Conservation (phyloP, 306 rosid genomes). For the Nissolia schottii region DNA sequence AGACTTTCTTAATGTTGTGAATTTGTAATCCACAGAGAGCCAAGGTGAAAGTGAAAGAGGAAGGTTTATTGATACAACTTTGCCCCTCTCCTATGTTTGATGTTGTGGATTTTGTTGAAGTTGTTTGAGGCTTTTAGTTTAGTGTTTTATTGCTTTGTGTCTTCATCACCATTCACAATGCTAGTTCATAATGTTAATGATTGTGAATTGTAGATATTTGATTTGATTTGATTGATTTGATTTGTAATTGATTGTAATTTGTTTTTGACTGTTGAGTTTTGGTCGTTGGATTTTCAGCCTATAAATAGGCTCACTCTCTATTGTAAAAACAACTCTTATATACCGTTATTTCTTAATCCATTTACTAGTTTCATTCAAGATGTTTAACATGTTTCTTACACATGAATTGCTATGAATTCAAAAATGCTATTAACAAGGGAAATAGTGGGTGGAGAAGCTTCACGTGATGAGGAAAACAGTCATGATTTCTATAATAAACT, state of each 20-base stretch:
- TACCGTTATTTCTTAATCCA: no score
- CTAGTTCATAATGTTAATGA: no score
- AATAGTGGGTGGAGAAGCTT: background rate
- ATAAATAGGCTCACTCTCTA: no score
- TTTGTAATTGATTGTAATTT: no score
- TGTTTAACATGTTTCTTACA: no score
- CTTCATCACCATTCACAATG: background rate
- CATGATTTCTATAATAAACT: no score
- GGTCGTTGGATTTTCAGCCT: no score
- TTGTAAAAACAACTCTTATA: no score
- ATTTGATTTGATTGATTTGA: no score
- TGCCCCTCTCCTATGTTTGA: background rate
- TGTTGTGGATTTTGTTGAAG: background rate
- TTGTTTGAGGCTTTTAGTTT: slow-evolving; percentile 3
- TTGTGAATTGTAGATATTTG: no score
- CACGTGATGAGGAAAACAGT: background rate
- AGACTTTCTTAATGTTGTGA: background rate
- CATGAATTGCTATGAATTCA: background rate
- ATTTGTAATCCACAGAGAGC: slow-evolving; percentile 36
- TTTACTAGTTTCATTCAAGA: no score
- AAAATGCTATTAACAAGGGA: background rate
- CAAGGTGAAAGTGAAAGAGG: slow-evolving; percentile 14
- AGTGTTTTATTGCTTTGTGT: background rate
- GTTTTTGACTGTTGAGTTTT: no score
- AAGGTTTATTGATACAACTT: slow-evolving; percentile 19